Base-by-base conservation (phyloP, 805 yeast genomes). In the Kluyveromyces siamensis region DNA sequence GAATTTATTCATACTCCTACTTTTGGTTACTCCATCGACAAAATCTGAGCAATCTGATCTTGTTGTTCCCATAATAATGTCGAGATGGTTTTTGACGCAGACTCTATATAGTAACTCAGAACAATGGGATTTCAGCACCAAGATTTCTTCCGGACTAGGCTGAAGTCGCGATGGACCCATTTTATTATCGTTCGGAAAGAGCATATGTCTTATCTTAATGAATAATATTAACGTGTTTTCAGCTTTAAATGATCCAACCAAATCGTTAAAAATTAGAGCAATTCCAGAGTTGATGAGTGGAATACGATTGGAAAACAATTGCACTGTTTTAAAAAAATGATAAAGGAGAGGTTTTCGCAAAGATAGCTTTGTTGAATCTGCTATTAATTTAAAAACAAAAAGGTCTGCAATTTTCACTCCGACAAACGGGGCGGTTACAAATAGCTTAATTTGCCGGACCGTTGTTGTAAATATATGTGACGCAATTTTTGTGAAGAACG, bases 161-260 rank as follows among this genome's bases (percentile, higher is more conserved):
- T 67, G 62, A 2, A 63, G 55, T 19, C 74, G 56, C 5, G 75
- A 68, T 3, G 76, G 75, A 0, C 81, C 81, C 74, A 77, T 70
- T n/a, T 59, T 58, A 14, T 71, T 74, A 56, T 77, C 79, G 25
- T 60, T 61, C 2, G 81, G 80, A 50, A 76, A 77, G n/a, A 76
- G 52, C 30, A 63, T 58, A 30, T 61, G 59, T 46, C 80, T 59
- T 2, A 68, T 52, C 13, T 56, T 53, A n/a, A 55, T 54, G 7
- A 74, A 27, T 3, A 61, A 41, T 2, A 47, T 47, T 1, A 57
- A 55, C 11, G 59, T 48, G 9, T 59, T 51, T 2, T 51, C 35
- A 8, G 56, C 56, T 17, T 55, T 49, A 19, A 52, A 45, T 14
- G 35, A 30, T 13, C 35, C n/a, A 37, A 37, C 4, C 3, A 37